These are phyloP conservation scores for Fonsecaea multimorphosa DNA, from an alignment of 2,329 filamentous ascomycete genomes.

Conservation along the genomic window DNA sequence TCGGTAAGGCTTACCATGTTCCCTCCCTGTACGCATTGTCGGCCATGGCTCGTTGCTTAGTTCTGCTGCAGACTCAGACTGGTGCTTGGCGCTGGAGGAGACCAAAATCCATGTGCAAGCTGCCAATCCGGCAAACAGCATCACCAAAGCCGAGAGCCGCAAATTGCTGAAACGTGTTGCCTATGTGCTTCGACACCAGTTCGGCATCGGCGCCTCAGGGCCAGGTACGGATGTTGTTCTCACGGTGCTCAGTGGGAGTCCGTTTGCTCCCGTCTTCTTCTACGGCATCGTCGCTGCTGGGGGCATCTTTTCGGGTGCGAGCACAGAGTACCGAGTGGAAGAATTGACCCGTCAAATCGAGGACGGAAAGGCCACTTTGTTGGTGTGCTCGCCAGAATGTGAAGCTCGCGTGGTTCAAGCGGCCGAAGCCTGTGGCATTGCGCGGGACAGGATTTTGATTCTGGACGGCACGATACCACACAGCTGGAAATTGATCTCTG, in stretches of 20 bases:
- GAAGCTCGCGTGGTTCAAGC: neutral
- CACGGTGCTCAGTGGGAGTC: neutral
- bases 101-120: conserved; percentile 4
- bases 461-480: neutral
- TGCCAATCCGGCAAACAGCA: neutral
- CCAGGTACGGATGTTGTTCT: neutral
- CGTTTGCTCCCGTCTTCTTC: neutral
- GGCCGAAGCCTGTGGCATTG: neutral
- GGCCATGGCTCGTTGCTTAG: neutral
- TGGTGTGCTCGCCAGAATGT: neutral
- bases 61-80: neutral
- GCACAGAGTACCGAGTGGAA: neutral
- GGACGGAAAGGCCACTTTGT: neutral
- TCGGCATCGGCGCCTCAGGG: neutral
- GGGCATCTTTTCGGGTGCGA: neutral
- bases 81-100: neutral
- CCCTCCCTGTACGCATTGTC: neutral
- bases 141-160: neutral
- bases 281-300: neutral
- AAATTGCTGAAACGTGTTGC: neutral
- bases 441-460: neutral
- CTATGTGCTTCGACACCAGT: neutral
- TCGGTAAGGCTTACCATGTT: neutral
- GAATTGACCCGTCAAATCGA: neutral
- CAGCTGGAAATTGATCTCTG: neutral